phyloP scores from a whole-genome alignment of 768 basidiomycete genomes.

The Mycena albidolilacea region DNA sequence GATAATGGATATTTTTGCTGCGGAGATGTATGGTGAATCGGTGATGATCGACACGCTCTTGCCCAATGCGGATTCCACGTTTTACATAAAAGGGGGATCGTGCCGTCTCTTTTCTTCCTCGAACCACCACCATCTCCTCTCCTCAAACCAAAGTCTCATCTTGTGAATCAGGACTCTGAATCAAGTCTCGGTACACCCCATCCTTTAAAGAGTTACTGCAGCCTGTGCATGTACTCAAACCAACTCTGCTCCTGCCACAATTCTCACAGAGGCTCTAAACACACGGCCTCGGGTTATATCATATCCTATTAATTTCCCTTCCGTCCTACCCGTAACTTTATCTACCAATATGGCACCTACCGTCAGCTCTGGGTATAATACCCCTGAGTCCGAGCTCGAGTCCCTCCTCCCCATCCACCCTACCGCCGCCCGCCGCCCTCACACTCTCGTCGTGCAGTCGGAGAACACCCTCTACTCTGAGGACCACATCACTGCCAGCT shows the following conservation, averaged over 20 bases:
- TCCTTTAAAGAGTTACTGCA: conserved; percentile 53
- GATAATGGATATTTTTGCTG: conserved; percentile 7
- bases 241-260: conserved; percentile 92
- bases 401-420: conserved; percentile 83
- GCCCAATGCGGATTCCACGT: neutral
- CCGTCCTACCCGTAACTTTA: conserved; percentile 45
- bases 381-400: conserved; percentile 81
- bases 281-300: conserved; percentile 81
- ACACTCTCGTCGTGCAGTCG: conserved; percentile 85
- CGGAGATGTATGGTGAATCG: neutral
- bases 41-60: neutral
- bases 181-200: neutral
- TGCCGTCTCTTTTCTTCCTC: neutral
- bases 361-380: conserved; percentile 79
- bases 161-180: neutral
- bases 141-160: neutral
- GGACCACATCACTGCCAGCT: conserved; percentile 87
- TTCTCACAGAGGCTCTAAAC: conserved; percentile 88
- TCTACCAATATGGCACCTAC: conserved; percentile 65
- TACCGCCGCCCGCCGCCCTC: conserved; percentile 84
- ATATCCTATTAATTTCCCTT: conserved; percentile 57
- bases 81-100: neutral
- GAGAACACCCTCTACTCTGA: conserved; percentile 87
- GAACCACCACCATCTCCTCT: neutral
- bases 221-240: conserved; percentile 94